Percentiles rank a stretch among this genome's conserved stretches.
phyloP scores from a whole-genome alignment of 495 filamentous ascomycete species.

The Xeromyces bisporus region DNA sequence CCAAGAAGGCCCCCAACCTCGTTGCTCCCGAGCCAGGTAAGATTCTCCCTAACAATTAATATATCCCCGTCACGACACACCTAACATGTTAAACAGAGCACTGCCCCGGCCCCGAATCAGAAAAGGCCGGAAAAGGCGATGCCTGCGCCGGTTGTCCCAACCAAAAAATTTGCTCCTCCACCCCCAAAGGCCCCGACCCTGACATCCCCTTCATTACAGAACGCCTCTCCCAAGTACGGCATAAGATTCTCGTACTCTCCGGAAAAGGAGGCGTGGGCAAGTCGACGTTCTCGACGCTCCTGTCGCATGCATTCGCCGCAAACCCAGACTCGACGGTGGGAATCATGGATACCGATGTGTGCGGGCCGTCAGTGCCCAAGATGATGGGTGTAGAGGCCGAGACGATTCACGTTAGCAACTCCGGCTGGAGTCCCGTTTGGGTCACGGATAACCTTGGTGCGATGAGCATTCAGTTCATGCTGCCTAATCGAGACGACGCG shows the following conservation, averaged over 20 bases:
- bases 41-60: too few relatives aligned
- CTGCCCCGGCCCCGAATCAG: conserved; percentile 86
- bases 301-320: conserved; percentile 72
- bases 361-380: conserved; percentile 84
- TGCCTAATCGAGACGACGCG: conserved; percentile 80
- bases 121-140: conserved; percentile 67
- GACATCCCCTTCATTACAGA: conserved; percentile 77
- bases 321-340: conserved; percentile 62
- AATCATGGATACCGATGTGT: conserved; percentile 95
- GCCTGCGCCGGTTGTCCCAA: conserved; percentile 91
- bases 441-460: conserved; percentile 78
- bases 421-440: conserved; percentile 89
- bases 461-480: conserved; percentile 97
- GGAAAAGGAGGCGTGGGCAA: conserved; percentile 97
- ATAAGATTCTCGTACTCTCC: conserved; percentile 82
- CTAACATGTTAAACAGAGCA: too few relatives aligned
- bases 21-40: conserved; percentile 80
- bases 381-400: conserved; percentile 95
- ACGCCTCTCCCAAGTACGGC: conserved; percentile 61
- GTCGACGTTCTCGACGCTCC: conserved; percentile 72
- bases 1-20: conserved; percentile 57
- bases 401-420: conserved; percentile 69
- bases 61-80: too few relatives aligned
- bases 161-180: conserved; percentile 82
- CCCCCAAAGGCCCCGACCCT: conserved; percentile 90